phyloP scores from a whole-genome alignment of 345 rosid species.

The Euclidium syriacum region DNA sequence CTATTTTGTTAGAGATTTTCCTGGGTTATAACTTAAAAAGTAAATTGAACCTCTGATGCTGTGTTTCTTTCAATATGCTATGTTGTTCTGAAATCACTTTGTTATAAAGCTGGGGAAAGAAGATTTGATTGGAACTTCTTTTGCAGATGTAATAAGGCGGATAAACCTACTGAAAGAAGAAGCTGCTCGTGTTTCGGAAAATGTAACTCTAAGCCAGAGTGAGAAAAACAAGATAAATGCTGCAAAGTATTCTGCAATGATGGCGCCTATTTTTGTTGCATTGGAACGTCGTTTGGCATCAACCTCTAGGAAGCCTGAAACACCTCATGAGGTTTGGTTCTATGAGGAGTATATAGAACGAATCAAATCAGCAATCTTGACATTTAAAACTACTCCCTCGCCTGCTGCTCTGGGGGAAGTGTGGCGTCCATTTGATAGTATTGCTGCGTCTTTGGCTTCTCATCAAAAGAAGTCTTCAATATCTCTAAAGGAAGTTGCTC shows the following conservation, averaged over 20 bases:
- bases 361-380: slow-evolving; percentile 57
- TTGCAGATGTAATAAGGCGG: slow-evolving; percentile 83
- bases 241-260: slow-evolving; percentile 91
- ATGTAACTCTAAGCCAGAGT: slow-evolving; percentile 74
- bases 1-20: not conserved
- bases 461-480: slow-evolving; percentile 77
- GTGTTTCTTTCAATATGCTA: slow-evolving; percentile 1
- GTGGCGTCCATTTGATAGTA: slow-evolving; percentile 81
- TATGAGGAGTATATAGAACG: slow-evolving; percentile 60
- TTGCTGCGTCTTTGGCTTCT: slow-evolving; percentile 79
- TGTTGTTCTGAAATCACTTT: not conserved
- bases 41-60: slow-evolving; percentile 3
- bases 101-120: not conserved
- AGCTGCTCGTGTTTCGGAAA: slow-evolving; percentile 78
- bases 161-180: slow-evolving; percentile 82
- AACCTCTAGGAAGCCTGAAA: slow-evolving; percentile 79
- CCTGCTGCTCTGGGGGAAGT: slow-evolving; percentile 73
- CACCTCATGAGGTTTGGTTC: slow-evolving; percentile 91
- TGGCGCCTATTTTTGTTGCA: slow-evolving; percentile 88
- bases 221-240: slow-evolving; percentile 86
- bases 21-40: not conserved
- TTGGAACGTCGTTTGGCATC: slow-evolving; percentile 90
- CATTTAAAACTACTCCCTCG: slow-evolving; percentile 73
- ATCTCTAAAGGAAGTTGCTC: slow-evolving; percentile 82
- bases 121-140: slow-evolving; percentile 5